Percentiles rank a stretch among this genome's conserved stretches.
phyloP scores from a whole-genome alignment of 1,284 basidiomycete species.

The Volvariella surrecta region DNA sequence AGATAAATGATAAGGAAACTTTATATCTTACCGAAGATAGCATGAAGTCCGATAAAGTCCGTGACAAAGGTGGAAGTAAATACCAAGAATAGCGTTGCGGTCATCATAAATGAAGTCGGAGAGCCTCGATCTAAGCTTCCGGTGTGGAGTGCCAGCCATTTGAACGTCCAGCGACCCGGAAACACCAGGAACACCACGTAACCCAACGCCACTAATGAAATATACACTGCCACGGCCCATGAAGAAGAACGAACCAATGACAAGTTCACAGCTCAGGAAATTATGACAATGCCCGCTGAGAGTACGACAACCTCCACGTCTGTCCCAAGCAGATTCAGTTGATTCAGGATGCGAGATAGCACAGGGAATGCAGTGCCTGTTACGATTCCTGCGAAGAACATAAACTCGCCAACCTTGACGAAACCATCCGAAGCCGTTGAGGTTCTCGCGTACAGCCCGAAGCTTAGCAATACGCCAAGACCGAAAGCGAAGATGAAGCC shows the following conservation, averaged over 20 bases:
- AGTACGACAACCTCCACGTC: constrained; percentile 6
- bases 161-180: constrained; percentile 1
- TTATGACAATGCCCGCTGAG: constrained; percentile 6
- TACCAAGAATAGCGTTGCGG: constrained; percentile 4
- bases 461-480: constrained; percentile 3
- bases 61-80: constrained; percentile 5
- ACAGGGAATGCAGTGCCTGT: constrained; percentile 6
- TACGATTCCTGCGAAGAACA: constrained; percentile 3
- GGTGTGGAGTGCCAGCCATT: constrained; percentile 1
- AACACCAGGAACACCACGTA: constrained; percentile 1
- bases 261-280: constrained; percentile 4
- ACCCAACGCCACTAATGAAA: constrained; percentile 1
- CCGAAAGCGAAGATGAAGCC: constrained; percentile 2
- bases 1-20: neutral
- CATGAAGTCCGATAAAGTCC: constrained; percentile 8
- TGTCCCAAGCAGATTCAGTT: constrained; percentile 4
- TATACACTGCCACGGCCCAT: constrained; percentile 3
- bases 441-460: neutral
- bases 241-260: constrained; percentile 3
- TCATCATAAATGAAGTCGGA: constrained; percentile 6
- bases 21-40: constrained; percentile 4
- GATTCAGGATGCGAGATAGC: constrained; percentile 4
- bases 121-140: constrained; percentile 1
- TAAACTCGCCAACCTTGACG: constrained; percentile 5
- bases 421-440: neutral